These are phyloP conservation scores for Microthlaspi erraticum DNA, from an alignment of 345 rosid genomes.

Conservation along the genomic window DNA sequence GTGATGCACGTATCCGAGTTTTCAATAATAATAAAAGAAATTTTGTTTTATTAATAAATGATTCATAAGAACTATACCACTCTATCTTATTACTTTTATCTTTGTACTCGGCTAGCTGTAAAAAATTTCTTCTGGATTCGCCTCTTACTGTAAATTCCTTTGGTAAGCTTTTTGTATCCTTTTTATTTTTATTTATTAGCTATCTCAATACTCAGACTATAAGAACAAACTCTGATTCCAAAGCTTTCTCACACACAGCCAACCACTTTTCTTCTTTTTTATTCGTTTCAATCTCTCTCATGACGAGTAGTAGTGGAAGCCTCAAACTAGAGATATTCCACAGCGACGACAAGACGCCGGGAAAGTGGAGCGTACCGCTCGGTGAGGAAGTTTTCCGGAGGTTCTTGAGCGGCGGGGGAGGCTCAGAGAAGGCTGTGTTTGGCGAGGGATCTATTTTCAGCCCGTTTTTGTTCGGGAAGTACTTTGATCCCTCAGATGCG, in stretches of 20 bases:
- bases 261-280: slow-evolving; percentile 13
- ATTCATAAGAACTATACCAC: too few species aligned
- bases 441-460: slow-evolving; percentile 87
- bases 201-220: slow-evolving; percentile 24
- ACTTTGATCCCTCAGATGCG: slow-evolving; percentile 92
- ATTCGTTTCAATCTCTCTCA: slow-evolving; percentile 27
- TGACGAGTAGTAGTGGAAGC: slow-evolving; percentile 43
- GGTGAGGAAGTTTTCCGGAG: slow-evolving; percentile 61
- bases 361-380: slow-evolving; percentile 75
- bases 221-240: slow-evolving; percentile 35
- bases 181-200: neutral
- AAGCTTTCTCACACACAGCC: slow-evolving; percentile 30
- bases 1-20: too few species aligned
- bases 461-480: slow-evolving; percentile 82
- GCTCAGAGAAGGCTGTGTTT: slow-evolving; percentile 56
- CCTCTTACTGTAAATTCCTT: neutral
- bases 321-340: slow-evolving; percentile 61
- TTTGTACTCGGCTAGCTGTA: neutral
- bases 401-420: slow-evolving; percentile 52
- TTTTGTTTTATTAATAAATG: too few species aligned
- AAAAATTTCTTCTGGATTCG: neutral
- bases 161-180: neutral
- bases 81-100: neutral
- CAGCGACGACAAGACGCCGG: slow-evolving; percentile 62
- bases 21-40: too few species aligned